Conservation (phyloP, 75 land plant genomes). For the Sequoiadendron giganteum region DNA sequence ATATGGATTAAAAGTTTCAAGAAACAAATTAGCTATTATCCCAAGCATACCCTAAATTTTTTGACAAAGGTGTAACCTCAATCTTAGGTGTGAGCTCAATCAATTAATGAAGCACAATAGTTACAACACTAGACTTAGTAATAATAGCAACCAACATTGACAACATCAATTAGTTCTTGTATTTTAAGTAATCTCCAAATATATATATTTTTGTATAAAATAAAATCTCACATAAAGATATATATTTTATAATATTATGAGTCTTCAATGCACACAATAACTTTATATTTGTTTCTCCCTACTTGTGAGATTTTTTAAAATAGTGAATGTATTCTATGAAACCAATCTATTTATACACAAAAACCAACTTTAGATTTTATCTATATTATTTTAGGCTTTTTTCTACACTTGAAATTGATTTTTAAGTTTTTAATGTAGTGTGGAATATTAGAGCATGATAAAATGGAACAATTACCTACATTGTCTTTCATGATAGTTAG, state of each 20-base stretch:
- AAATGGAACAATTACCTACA: no score
- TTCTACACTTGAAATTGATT: background rate
- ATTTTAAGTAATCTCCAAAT: background rate
- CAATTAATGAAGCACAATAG: conserved; percentile 26
- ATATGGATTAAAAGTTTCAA: no score
- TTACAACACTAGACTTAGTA: conserved; percentile 14
- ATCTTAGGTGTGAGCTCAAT: conserved; percentile 29
- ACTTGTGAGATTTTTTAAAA: background rate
- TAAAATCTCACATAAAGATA: conserved; percentile 7
- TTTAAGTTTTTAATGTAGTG: no score
- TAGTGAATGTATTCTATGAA: background rate
- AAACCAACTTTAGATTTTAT: background rate
- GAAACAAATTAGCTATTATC: no score
- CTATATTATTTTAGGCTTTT: background rate
- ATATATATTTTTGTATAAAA: background rate
- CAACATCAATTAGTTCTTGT: conserved; percentile 28
- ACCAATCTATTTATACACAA: background rate
- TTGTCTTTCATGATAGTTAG: no score
- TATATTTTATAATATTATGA: conserved; percentile 40
- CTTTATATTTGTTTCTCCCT: background rate
- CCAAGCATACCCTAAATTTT: no score
- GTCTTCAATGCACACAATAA: conserved; percentile 32
- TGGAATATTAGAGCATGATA: no score
- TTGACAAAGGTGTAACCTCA: conserved; percentile 29
- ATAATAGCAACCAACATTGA: conserved; percentile 21